Evolutionary conservation across 2,329 filamentous ascomycete species (phyloP), one percentile per base, ranked within the genome.

Genomic region (Diaporthe australafricana): DNA sequence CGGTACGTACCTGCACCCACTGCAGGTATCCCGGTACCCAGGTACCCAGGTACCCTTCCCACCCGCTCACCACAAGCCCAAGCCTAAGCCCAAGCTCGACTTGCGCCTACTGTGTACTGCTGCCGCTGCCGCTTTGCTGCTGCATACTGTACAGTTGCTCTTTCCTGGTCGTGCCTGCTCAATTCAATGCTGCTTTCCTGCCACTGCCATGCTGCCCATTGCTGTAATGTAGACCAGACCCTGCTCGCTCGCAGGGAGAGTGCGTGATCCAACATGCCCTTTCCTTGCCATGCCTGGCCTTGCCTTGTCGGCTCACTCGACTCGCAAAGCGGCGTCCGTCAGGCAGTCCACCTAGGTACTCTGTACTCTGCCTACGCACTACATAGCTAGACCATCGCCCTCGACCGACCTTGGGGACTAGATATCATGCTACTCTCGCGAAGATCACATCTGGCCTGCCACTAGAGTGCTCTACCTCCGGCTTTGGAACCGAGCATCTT

Each of bases 231-330:
- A 50, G 45, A 50, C n/a, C n/a, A 50, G 53, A 69, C 66, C 66
- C 66, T 69, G 66, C 57, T 63, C 57, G 57, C 30, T 25, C 53
- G 53, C 66, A 69, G 66, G 66, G 66, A 40, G 57, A 35, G 42
- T 25, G 55, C 40, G 20, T 69, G 30, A 14, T 27, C 25, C 53
- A 38, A 56, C 52, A 60, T 69, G 53, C 66, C 66, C 38, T 69
- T 56, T 35, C 40, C 53, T 60, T 65, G 60, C 45, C 60, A 32
- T 38, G 60, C 30, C 60, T 50, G 60, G 60, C 57, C 42, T 16
- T 63, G 27, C 16, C 56, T 30, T 60, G 56, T 38, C 53, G 40
- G 25, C 45, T 50, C 45, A n/a, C 25, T 48, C 66, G 53, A 69
- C 66, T 69, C 66, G 66, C 55, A 69, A 50, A 40, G 53, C 42